These are phyloP conservation scores for Globisporangium cylindrosporum DNA, from an alignment of 352 stramenopile species.

Conservation along the genomic window DNA sequence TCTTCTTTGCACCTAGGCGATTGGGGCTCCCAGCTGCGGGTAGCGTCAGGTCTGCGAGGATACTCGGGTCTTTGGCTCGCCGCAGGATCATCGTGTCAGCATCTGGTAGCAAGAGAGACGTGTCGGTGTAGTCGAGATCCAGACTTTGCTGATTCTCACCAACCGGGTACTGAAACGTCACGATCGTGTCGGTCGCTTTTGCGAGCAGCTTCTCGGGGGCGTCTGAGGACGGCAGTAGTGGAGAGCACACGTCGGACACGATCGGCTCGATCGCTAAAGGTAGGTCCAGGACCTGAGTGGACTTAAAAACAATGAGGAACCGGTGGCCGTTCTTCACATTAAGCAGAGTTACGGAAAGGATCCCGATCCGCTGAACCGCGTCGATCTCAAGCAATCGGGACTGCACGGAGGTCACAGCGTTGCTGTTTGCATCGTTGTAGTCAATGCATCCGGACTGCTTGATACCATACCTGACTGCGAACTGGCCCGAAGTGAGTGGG, in stretches of 20 bases:
- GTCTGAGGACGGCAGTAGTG: constrained; percentile 37
- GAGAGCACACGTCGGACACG: constrained; percentile 52
- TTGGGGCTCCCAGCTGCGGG: constrained; percentile 25
- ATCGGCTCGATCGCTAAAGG: constrained; percentile 35
- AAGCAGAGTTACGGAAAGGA: constrained; percentile 42
- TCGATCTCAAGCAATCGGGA: constrained; percentile 42
- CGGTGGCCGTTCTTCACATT: constrained; percentile 55
- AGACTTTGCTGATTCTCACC: constrained; percentile 25
- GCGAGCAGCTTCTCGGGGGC: constrained; percentile 37
- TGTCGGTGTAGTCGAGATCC: constrained; percentile 28
- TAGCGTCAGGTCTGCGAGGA: constrained; percentile 33
- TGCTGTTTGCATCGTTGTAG: constrained; percentile 44
- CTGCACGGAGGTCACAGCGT: constrained; percentile 36
- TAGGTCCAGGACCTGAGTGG: constrained; percentile 36
- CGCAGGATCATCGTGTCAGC: constrained; percentile 27
- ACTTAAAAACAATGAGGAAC: constrained; percentile 59
- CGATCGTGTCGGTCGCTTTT: constrained; percentile 32
- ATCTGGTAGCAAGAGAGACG: constrained; percentile 26
- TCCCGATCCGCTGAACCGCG: constrained; percentile 40
- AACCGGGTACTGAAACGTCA: constrained; percentile 66
- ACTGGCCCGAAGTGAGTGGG: constrained; percentile 60
- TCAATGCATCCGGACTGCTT: constrained; percentile 48
- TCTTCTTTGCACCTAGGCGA: constrained; percentile 29
- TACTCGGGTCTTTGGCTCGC: constrained; percentile 26
- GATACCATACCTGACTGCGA: constrained; percentile 44